Evolutionary conservation across 441 rosid species (phyloP).

Genomic region (Euphorbia celastroides): DNA sequence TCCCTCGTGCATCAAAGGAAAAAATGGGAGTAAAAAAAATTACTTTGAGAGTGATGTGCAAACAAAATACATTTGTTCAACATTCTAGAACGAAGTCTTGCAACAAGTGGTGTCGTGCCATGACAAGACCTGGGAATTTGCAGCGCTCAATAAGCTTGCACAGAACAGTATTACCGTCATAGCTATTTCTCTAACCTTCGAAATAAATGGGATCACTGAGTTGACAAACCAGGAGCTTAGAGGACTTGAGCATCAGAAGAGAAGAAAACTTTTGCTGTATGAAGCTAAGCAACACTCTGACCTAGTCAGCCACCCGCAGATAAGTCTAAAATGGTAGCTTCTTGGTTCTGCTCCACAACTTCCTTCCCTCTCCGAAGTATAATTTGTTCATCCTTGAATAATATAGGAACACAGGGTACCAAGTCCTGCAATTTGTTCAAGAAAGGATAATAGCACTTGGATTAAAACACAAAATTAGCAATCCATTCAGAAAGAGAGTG

Average conservation of each 20-base stretch:
- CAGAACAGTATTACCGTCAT: too few relatives aligned
- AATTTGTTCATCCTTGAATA: conserved; percentile 78
- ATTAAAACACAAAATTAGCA: conserved; percentile 3
- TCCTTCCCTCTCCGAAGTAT: conserved; percentile 68
- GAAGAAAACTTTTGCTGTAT: not conserved
- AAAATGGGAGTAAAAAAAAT: too few relatives aligned
- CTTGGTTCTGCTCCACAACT: conserved; percentile 14
- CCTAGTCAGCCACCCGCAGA: not conserved
- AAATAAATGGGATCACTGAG: not conserved
- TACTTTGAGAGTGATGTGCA: too few relatives aligned
- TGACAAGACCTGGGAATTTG: too few relatives aligned
- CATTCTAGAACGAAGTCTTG: too few relatives aligned
- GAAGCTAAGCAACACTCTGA: not conserved
- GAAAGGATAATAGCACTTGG: conserved; percentile 1
- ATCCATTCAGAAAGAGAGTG: not conserved
- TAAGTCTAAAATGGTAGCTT: conserved; percentile 5
- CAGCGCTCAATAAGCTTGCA: too few relatives aligned
- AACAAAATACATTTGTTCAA: too few relatives aligned
- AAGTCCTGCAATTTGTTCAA: conserved; percentile 48
- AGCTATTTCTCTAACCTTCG: too few relatives aligned
- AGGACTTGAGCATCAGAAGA: not conserved
- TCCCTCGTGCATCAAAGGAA: too few relatives aligned
- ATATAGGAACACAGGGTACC: conserved; percentile 77
- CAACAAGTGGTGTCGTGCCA: too few relatives aligned
- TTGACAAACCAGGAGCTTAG: not conserved